Conservation (phyloP, 2,329 filamentous ascomycete genomes). For the Aspergillus persii region DNA sequence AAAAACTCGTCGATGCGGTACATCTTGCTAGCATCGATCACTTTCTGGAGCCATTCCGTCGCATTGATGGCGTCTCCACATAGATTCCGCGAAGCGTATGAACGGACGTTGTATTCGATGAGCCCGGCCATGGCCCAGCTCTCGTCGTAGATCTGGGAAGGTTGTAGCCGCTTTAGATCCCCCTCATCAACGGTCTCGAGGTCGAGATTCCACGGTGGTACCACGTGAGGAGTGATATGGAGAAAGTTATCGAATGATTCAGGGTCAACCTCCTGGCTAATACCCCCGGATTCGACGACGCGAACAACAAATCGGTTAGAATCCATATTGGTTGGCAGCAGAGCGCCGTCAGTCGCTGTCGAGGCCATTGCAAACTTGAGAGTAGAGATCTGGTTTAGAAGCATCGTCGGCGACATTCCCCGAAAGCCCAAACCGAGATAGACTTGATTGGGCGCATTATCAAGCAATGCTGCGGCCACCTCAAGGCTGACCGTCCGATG, state of each 20-base stretch:
- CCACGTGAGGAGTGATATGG: constrained; percentile 30
- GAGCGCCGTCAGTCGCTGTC: constrained; percentile 16
- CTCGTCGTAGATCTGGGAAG: constrained; percentile 32
- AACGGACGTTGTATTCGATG: constrained; percentile 32
- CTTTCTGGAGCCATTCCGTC: constrained; percentile 33
- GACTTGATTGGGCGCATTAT: constrained; percentile 49
- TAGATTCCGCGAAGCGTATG: constrained; percentile 23
- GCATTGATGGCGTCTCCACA: constrained; percentile 28
- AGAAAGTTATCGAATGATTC: constrained; percentile 41
- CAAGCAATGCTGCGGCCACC: constrained; percentile 55
- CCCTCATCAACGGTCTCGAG: constrained; percentile 17
- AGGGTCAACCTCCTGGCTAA: constrained; percentile 47
- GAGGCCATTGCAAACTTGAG: constrained; percentile 19
- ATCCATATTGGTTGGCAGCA: constrained; percentile 29
- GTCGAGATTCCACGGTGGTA: constrained; percentile 33
- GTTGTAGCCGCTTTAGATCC: constrained; percentile 21
- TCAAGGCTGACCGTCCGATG: constrained; percentile 56
- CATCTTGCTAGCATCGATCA: constrained; percentile 37
- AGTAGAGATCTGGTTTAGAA: constrained; percentile 19
- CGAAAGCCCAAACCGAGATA: constrained; percentile 40
- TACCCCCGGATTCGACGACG: constrained; percentile 49
- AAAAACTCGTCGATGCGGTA: constrained; percentile 35
- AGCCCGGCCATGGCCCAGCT: constrained; percentile 33
- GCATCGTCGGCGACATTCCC: constrained; percentile 31
- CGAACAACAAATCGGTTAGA: constrained; percentile 47